These are phyloP conservation scores for Fusarium longipes DNA, from an alignment of 2,329 filamentous ascomycete genomes.

Conservation along the genomic window DNA sequence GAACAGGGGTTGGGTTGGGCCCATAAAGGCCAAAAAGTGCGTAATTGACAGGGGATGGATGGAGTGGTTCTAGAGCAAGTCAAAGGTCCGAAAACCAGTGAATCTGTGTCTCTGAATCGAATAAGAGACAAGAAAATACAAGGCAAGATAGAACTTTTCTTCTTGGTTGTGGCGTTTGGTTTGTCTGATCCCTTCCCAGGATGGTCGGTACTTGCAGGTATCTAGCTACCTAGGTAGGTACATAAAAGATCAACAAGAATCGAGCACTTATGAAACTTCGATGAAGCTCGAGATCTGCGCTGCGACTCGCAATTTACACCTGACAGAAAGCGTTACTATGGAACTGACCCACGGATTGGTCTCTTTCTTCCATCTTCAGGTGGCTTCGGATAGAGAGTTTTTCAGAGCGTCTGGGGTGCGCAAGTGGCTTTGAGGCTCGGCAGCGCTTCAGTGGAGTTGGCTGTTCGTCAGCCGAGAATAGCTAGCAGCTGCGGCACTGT, in stretches of 20 bases:
- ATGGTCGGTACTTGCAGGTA: no score
- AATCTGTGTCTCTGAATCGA: background rate
- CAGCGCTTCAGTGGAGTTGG: slow-evolving; percentile 2
- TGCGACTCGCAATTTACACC: slow-evolving; percentile 26
- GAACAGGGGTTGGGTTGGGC: background rate
- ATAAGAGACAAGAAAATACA: background rate
- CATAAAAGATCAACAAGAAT: background rate
- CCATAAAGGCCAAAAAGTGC: slow-evolving; percentile 5
- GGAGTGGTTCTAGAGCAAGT: slow-evolving; percentile 27
- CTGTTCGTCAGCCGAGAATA: background rate
- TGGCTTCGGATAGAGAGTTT: background rate
- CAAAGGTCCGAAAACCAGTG: slow-evolving; percentile 6
- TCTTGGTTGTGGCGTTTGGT: background rate
- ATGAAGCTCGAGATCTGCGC: slow-evolving; percentile 20
- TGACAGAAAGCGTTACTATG: slow-evolving; percentile 10
- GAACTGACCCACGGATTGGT: background rate
- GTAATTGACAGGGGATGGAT: slow-evolving; percentile 23
- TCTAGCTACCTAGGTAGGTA: background rate
- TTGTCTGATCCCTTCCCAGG: slow-evolving; percentile 22
- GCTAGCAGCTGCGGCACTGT: background rate
- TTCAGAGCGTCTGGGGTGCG: slow-evolving; percentile 3
- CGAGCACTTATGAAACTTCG: slow-evolving; percentile 14
- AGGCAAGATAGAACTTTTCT: background rate
- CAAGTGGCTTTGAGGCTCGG: slow-evolving; percentile 7
- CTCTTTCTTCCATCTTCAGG: background rate